A percentile compares a stretch with the other conserved stretches of the same genome.
Evolutionary conservation across 495 filamentous ascomycete genomes (phyloP).

Genomic region (Clavariopsis aquatica): DNA sequence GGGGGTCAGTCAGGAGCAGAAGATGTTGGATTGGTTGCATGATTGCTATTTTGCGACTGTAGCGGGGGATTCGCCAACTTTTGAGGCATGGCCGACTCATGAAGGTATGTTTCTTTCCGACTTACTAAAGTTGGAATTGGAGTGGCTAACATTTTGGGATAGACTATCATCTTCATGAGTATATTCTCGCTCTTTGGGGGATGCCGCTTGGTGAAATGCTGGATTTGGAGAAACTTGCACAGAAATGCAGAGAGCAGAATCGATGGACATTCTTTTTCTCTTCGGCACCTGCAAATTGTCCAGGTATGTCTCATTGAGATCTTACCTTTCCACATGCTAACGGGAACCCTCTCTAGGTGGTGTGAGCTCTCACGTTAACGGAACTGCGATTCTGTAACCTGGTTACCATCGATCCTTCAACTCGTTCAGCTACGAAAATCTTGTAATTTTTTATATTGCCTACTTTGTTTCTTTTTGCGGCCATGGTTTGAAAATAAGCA

Average conservation of each 20-base stretch:
- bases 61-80: constrained; percentile 61
- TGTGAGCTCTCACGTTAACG: constrained; percentile 36
- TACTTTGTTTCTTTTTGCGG: background rate
- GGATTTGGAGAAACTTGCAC: constrained; percentile 56
- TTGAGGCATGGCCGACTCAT: constrained; percentile 61
- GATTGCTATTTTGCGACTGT: constrained; percentile 67
- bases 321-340: constrained; percentile 10
- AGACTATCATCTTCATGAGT: constrained; percentile 58
- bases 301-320: constrained; percentile 12
- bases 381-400: constrained; percentile 27
- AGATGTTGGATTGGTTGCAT: constrained; percentile 63
- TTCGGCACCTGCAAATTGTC: constrained; percentile 37
- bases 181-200: constrained; percentile 65
- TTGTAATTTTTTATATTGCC: background rate
- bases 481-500: too few species aligned
- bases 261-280: constrained; percentile 67
- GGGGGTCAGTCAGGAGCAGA: constrained; percentile 60
- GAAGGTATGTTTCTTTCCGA: constrained; percentile 37
- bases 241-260: constrained; percentile 52
- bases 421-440: background rate
- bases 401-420: background rate
- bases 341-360: constrained; percentile 11
- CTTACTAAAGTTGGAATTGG: background rate
- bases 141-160: background rate
- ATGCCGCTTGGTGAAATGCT: constrained; percentile 63